A percentile compares a stretch with the other conserved stretches of the same genome.
Conservation (phyloP, 2,329 filamentous ascomycete genomes). For the Clonostachys rosea region DNA sequence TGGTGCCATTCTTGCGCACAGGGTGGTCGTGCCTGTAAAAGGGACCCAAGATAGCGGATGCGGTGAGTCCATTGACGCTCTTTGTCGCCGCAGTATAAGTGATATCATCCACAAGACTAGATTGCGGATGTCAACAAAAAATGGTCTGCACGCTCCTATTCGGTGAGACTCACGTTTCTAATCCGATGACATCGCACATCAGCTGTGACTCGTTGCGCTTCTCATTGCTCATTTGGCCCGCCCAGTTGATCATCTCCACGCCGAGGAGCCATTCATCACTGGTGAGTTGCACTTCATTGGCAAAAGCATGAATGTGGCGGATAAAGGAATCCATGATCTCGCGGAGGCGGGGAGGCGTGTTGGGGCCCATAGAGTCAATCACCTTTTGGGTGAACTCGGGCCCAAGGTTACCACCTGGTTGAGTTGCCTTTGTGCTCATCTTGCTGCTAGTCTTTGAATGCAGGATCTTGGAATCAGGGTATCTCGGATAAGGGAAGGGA, state of each 20-base stretch:
- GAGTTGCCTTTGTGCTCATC: too few species aligned
- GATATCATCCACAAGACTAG: constrained; percentile 71
- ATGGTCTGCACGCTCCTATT: not conserved
- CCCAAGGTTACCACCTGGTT: too few species aligned
- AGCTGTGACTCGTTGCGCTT: constrained; percentile 71
- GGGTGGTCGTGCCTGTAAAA: constrained; percentile 78
- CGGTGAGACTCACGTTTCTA: constrained; percentile 53
- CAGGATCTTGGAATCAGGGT: too few species aligned
- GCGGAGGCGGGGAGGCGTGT: constrained; percentile 63
- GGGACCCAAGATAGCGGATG: constrained; percentile 77
- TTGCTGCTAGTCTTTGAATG: too few species aligned
- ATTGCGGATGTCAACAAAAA: not conserved
- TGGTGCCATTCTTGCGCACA: constrained; percentile 61
- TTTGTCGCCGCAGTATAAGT: constrained; percentile 56
- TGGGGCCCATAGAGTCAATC: constrained; percentile 69
- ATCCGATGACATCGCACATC: constrained; percentile 67
- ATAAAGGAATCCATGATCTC: constrained; percentile 65
- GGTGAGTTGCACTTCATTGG: constrained; percentile 73
- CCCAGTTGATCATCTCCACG: constrained; percentile 51
- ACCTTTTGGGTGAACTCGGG: constrained; percentile 65
- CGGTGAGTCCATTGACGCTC: constrained; percentile 47
- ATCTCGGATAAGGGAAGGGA: too few species aligned
- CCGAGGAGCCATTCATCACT: constrained; percentile 76
- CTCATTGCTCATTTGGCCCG: constrained; percentile 64
- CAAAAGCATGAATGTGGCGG: constrained; percentile 75